Evolutionary conservation across 129 eudicot genomes (phyloP).

Genomic region (Artemisia annua): DNA sequence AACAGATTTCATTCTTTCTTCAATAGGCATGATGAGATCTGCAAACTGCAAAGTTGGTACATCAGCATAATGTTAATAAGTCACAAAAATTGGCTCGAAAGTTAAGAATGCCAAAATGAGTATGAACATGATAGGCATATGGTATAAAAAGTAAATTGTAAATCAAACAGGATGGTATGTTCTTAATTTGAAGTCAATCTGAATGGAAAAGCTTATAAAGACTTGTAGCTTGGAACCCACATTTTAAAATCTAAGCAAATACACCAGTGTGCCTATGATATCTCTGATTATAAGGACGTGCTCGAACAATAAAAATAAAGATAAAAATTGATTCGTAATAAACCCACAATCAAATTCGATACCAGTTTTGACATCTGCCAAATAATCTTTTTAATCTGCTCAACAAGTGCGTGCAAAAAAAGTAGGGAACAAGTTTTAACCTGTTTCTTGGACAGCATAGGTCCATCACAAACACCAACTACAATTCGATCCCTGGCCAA

Average conservation of each 20-base stretch:
- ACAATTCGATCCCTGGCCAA: constrained; percentile 74
- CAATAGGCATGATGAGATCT: constrained; percentile 78
- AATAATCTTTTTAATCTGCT: no score
- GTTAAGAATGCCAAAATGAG: constrained; percentile 6
- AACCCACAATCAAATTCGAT: no score
- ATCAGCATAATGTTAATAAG: constrained; percentile 11
- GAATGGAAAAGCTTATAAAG: background rate
- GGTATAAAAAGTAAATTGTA: background rate
- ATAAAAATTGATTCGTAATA: background rate
- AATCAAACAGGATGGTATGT: constrained; percentile 11
- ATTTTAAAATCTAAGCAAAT: background rate
- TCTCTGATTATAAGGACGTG: no score
- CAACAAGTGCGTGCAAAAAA: background rate
- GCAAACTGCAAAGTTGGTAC: constrained; percentile 54
- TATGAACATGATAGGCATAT: background rate
- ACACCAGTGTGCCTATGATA: no score
- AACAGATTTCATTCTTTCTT: constrained; percentile 65
- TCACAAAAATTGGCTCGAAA: constrained; percentile 7
- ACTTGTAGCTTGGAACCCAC: background rate
- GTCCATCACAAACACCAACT: constrained; percentile 92
- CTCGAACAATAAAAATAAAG: background rate
- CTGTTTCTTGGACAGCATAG: constrained; percentile 79
- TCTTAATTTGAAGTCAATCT: background rate
- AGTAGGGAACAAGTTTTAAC: constrained; percentile 28
- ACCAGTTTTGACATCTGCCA: no score